Percentiles rank a stretch among this genome's conserved stretches.
Conservation (phyloP, 2,329 filamentous ascomycete genomes). For the Aschersonia sp. region DNA sequence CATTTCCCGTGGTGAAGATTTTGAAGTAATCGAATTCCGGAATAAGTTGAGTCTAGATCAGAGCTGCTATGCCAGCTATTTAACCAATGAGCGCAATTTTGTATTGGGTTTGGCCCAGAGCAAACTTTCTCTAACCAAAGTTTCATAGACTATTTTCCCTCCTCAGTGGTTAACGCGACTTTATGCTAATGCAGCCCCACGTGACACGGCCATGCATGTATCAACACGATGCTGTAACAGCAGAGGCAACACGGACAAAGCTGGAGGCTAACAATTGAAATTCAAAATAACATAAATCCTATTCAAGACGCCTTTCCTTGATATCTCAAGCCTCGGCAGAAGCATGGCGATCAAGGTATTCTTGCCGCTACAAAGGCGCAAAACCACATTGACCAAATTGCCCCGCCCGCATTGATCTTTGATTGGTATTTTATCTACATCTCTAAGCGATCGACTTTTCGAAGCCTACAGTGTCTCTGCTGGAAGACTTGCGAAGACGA, state of each 20-base stretch:
- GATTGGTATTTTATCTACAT: background rate
- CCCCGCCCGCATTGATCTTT: too few relatives aligned
- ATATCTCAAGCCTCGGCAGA: too few relatives aligned
- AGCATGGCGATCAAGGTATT: too few relatives aligned
- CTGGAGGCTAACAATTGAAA: background rate
- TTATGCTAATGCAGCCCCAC: background rate
- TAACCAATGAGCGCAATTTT: too few relatives aligned
- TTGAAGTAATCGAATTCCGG: constrained; percentile 4
- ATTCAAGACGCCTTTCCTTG: background rate
- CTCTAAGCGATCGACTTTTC: constrained; percentile 29
- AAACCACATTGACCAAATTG: too few relatives aligned
- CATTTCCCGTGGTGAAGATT: constrained; percentile 5
- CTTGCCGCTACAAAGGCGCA: too few relatives aligned
- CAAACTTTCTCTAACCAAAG: background rate
- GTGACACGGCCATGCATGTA: background rate
- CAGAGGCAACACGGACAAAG: too few relatives aligned
- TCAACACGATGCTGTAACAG: background rate
- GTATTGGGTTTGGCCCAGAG: too few relatives aligned
- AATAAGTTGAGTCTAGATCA: too few relatives aligned
- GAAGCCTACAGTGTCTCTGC: constrained; percentile 18
- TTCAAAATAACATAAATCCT: background rate
- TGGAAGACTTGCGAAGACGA: constrained; percentile 19
- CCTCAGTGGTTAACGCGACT: background rate
- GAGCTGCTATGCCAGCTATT: too few relatives aligned
- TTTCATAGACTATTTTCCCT: background rate